Conservation (phyloP, 768 basidiomycete genomes). For the Trametes cingulata region DNA sequence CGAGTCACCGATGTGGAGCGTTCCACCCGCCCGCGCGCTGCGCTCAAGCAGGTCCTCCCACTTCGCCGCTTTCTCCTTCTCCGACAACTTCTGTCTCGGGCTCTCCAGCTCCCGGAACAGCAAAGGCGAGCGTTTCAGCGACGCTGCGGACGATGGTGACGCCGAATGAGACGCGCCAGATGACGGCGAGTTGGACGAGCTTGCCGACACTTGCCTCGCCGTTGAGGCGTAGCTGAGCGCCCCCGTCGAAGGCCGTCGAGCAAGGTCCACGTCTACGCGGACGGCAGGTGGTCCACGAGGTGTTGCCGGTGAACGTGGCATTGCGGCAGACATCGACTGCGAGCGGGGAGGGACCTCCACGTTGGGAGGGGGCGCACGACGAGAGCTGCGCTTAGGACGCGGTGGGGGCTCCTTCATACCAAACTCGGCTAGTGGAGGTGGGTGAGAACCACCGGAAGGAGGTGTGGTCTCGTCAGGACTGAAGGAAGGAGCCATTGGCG, state of each 20-base stretch:
- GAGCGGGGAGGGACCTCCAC: constrained; percentile 15
- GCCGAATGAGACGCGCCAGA: constrained; percentile 22
- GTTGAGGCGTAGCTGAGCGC: constrained; percentile 36
- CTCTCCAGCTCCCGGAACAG: constrained; percentile 51
- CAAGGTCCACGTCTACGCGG: constrained; percentile 17
- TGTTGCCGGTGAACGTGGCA: constrained; percentile 24
- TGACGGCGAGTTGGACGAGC: constrained; percentile 18
- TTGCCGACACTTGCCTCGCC: constrained; percentile 15
- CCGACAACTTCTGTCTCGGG: constrained; percentile 47
- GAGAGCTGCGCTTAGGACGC: constrained; percentile 30
- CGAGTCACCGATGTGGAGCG: constrained; percentile 55
- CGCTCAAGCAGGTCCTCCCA: constrained; percentile 70
- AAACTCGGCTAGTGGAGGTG: constrained; percentile 23
- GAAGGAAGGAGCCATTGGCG: constrained; percentile 53
- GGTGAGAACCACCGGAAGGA: constrained; percentile 9
- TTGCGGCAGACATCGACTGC: constrained; percentile 19
- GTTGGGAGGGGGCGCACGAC: constrained; percentile 19
- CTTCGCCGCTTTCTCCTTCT: constrained; percentile 68
- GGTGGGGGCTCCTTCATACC: constrained; percentile 25
- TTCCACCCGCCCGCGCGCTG: constrained; percentile 73
- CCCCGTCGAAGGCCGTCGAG: constrained; percentile 19
- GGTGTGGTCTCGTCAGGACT: constrained; percentile 48
- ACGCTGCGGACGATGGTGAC: constrained; percentile 20
- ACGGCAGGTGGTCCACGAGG: constrained; percentile 21
- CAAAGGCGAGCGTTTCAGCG: constrained; percentile 33